phyloP scores from a whole-genome alignment of 768 basidiomycete genomes.

The Xanthoconium purpureum region DNA sequence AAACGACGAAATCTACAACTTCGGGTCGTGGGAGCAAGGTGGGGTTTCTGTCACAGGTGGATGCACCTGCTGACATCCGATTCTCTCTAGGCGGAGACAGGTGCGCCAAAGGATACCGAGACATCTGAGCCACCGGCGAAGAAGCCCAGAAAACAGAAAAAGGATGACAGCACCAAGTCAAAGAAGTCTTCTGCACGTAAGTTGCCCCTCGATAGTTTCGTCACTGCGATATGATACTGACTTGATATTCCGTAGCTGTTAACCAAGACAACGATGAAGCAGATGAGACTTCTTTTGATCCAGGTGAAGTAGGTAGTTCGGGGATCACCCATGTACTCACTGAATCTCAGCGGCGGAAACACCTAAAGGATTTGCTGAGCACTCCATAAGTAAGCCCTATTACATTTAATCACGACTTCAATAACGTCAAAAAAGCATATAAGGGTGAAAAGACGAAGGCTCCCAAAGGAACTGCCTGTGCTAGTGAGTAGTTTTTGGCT shows the following conservation, averaged over 20 bases:
- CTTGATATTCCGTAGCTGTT: neutral
- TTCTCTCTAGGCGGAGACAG: constrained; percentile 9
- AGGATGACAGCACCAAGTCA: neutral
- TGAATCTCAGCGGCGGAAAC: neutral
- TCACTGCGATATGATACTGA: neutral
- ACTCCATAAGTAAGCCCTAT: constrained; percentile 9
- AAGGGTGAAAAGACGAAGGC: neutral
- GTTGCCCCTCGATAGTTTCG: neutral
- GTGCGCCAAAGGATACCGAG: neutral
- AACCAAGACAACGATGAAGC: constrained; percentile 5
- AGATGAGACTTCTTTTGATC: neutral
- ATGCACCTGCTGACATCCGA: neutral
- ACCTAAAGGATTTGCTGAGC: neutral
- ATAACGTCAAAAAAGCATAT: constrained; percentile 9
- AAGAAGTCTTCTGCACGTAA: constrained; percentile 13
- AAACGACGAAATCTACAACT: constrained; percentile 3
- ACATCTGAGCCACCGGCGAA: neutral
- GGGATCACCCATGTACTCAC: constrained; percentile 1
- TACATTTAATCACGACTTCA: neutral
- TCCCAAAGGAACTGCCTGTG: constrained; percentile 4
- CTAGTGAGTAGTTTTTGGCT: constrained; percentile 13
- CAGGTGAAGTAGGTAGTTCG: constrained; percentile 8
- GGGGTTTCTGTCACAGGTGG: neutral
- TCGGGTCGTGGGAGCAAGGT: constrained; percentile 10
- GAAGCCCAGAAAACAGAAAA: constrained; percentile 9